Percentiles rank a stretch among this genome's conserved stretches.
Conservation (phyloP, 1,284 basidiomycete species). For the Lentinus polychrous region DNA sequence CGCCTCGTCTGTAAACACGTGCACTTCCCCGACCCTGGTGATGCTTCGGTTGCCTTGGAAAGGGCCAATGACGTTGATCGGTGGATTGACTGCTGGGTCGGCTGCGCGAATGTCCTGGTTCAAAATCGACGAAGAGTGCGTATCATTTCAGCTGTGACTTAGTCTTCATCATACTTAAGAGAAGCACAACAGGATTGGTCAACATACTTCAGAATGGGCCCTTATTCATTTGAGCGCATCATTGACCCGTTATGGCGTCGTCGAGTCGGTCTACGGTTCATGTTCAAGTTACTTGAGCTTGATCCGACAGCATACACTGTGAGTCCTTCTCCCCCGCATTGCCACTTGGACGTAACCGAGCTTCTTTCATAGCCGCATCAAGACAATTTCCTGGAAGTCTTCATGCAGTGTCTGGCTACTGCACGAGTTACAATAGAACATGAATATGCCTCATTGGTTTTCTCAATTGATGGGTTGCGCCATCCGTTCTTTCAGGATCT, state of each 20-base stretch:
- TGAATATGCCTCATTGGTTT: conserved; percentile 45
- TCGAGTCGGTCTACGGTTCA: conserved; percentile 66
- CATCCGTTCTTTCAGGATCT: conserved; percentile 43
- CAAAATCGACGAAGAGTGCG: conserved; percentile 49
- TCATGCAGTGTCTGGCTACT: conserved; percentile 53
- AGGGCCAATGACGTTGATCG: conserved; percentile 32
- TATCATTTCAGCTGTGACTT: neutral
- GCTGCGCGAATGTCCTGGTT: conserved; percentile 64
- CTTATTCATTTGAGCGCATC: conserved; percentile 56
- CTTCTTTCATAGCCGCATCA: conserved; percentile 33
- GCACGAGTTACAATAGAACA: conserved; percentile 50
- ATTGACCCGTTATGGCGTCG: conserved; percentile 45
- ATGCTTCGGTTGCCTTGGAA: conserved; percentile 22
- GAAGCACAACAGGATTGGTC: conserved; percentile 52
- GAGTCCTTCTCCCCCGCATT: conserved; percentile 19
- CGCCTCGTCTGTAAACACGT: conserved; percentile 50
- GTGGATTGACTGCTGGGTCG: conserved; percentile 76
- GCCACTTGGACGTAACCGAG: neutral
- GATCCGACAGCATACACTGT: conserved; percentile 63
- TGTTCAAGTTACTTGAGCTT: conserved; percentile 55
- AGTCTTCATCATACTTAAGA: conserved; percentile 4
- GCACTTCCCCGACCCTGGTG: conserved; percentile 22
- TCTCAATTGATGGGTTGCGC: conserved; percentile 44
- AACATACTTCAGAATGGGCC: conserved; percentile 48
- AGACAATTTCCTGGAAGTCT: conserved; percentile 48